Evolutionary conservation across 2,329 filamentous ascomycete genomes (phyloP), one percentile per base, ranked within the genome.

Genomic region (Fusarium domesticum): DNA sequence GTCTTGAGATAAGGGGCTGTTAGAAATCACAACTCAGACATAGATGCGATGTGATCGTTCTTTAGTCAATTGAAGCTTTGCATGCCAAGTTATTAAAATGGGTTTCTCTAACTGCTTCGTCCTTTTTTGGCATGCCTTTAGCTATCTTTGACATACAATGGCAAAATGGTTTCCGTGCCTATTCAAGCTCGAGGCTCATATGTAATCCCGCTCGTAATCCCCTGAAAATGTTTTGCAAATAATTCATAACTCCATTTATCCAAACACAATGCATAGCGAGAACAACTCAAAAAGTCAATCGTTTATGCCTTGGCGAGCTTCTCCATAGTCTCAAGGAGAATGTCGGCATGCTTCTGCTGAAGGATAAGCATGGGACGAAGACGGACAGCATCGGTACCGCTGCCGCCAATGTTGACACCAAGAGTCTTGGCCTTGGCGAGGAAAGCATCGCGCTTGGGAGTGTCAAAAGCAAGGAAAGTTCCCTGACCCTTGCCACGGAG

Each of bases 381-480:
- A 39, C 90, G 75, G 11, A 96, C 86, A 19, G 91, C 89, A 42
- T 62, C 74, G 61, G 78, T 76, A 12, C 91, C 91, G 57, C 83
- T 85, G 39, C 90, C 90, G 49, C 90, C 91, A 64, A 96, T 87
- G 71, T 96, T 96, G 65, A 96, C 72, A 50, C 90, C 90, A 23
- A 88, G 74, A 6, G 69, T 72, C 83, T 95, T 96, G 51, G 86
- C 88, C 72, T 80, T 84, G 67, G 71, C 79, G 52, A 96, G 68
- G 70, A 96, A 86, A 64, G 85, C 80, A 64, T 96, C 89, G 47
- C 90, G 77, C 59, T 81, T 75, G 43, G 87, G 88, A 63, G 80
- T 87, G 68, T 96, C 91, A 75, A 90, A 96, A 39, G 91, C 90
- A 63, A 96, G 89, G 67, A 95, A 96, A 8, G 91, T 96, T 56